phyloP scores from a whole-genome alignment of 2,329 filamentous ascomycete genomes.

The Phoma sp. region DNA sequence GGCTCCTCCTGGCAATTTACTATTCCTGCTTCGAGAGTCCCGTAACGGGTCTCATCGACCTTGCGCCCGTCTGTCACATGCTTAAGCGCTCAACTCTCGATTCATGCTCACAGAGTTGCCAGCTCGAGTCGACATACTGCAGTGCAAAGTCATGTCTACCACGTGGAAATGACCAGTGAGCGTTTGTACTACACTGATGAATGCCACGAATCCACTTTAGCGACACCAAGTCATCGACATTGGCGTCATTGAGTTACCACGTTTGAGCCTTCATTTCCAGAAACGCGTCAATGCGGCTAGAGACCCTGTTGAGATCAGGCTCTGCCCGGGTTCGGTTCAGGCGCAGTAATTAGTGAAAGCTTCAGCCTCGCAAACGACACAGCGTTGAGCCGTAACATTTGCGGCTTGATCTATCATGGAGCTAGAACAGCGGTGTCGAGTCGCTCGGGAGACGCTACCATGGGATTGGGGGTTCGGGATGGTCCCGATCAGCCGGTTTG shows the following conservation, averaged over 20 bases:
- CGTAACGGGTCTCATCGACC: neutral
- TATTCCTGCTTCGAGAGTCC: constrained; percentile 3
- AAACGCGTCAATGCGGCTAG: constrained; percentile 12
- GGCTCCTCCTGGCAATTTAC: constrained; percentile 14
- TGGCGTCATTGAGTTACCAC: constrained; percentile 15
- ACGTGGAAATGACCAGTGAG: constrained; percentile 15
- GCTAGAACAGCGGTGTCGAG: constrained; percentile 19
- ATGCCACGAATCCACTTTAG: constrained; percentile 16
- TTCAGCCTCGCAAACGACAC: constrained; percentile 7
- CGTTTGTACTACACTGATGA: constrained; percentile 17
- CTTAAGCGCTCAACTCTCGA: constrained; percentile 3
- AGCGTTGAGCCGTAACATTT: constrained; percentile 10
- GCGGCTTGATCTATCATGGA: constrained; percentile 17
- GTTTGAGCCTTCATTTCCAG: constrained; percentile 17
- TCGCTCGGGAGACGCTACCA: constrained; percentile 30
- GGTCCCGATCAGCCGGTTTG: constrained; percentile 29
- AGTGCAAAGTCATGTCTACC: constrained; percentile 10
- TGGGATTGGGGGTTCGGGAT: constrained; percentile 29
- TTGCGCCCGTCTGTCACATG: neutral
- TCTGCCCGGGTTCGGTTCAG: neutral
- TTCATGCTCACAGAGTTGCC: neutral
- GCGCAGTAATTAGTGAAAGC: neutral
- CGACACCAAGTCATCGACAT: constrained; percentile 8
- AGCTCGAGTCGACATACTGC: constrained; percentile 8
- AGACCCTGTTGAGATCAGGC: constrained; percentile 4